Evolutionary conservation across 169 alveolate species (phyloP).

Genomic region (Blepharisma undulans): DNA sequence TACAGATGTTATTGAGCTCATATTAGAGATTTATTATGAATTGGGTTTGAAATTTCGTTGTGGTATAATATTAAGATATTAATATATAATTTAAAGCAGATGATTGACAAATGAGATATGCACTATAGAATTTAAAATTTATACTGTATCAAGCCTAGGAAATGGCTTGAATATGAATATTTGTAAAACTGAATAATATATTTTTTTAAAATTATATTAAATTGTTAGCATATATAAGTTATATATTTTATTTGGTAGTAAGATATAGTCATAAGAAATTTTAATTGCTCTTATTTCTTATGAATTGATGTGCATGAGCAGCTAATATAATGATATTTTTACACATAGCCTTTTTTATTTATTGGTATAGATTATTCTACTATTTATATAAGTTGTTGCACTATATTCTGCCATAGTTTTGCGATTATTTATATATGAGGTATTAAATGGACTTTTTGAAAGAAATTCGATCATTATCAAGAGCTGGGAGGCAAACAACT

Average conservation of each 20-base stretch:
- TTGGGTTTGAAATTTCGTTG: not conserved
- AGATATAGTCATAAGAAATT: too few relatives aligned
- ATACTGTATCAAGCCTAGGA: not conserved
- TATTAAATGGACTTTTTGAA: not conserved
- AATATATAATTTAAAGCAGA: not conserved
- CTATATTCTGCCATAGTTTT: too few relatives aligned
- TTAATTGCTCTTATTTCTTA: too few relatives aligned
- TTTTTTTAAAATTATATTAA: too few relatives aligned
- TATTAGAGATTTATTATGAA: not conserved
- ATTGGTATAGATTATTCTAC: too few relatives aligned
- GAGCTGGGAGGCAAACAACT: not conserved
- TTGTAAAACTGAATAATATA: not conserved
- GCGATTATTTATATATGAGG: not conserved
- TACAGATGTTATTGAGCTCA: slow-evolving; percentile 33
- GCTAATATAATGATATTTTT: too few relatives aligned
- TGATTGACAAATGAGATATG: not conserved
- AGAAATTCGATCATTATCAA: not conserved
- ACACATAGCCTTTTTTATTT: not conserved
- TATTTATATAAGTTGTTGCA: not conserved
- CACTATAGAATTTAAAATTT: too few relatives aligned
- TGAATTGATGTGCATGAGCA: too few relatives aligned
- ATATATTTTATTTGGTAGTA: too few relatives aligned
- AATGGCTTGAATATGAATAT: not conserved
- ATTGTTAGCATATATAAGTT: too few relatives aligned
- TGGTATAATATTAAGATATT: not conserved